These are phyloP conservation scores for Vanrija pseudolonga DNA, from an alignment of 1,284 basidiomycete species.

Conservation along the genomic window DNA sequence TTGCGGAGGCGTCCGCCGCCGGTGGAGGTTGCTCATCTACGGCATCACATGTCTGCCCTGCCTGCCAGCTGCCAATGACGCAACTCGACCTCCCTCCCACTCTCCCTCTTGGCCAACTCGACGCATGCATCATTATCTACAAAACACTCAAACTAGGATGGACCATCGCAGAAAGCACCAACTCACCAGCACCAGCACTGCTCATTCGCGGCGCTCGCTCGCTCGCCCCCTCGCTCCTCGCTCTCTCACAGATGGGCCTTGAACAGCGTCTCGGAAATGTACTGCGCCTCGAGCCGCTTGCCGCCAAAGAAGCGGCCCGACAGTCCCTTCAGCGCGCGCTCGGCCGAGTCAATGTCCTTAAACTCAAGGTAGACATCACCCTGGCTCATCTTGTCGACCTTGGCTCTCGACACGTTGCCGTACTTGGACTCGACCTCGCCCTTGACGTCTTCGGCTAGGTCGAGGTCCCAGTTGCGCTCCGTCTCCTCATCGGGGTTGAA, in stretches of 20 bases:
- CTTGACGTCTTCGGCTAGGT: slow-evolving; percentile 93
- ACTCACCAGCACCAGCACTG: too few relatives aligned
- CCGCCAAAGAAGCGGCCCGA: slow-evolving; percentile 96
- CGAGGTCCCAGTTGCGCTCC: slow-evolving; percentile 91
- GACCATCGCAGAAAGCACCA: background rate
- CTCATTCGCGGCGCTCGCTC: too few relatives aligned
- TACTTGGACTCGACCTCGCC: slow-evolving; percentile 89
- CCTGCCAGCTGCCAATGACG: too few relatives aligned
- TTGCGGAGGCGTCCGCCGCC: too few relatives aligned
- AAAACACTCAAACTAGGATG: too few relatives aligned
- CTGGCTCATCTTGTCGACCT: slow-evolving; percentile 83
- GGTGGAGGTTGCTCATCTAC: too few relatives aligned
- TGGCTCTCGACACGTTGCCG: slow-evolving; percentile 78
- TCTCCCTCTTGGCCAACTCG: too few relatives aligned
- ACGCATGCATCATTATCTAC: too few relatives aligned
- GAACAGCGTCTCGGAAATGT: slow-evolving; percentile 88
- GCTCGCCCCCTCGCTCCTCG: too few relatives aligned
- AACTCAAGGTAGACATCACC: slow-evolving; percentile 98
- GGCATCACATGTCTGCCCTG: too few relatives aligned
- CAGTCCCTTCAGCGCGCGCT: slow-evolving; percentile 78
- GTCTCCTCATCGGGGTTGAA: slow-evolving; percentile 98
- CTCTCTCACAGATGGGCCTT: slow-evolving; percentile 65
- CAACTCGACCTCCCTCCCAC: too few relatives aligned
- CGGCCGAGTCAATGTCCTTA: slow-evolving; percentile 69
- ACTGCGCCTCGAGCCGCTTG: slow-evolving; percentile 73